phyloP scores from a whole-genome alignment of 2,329 filamentous ascomycete genomes.

The Xylariaceae sp. region DNA sequence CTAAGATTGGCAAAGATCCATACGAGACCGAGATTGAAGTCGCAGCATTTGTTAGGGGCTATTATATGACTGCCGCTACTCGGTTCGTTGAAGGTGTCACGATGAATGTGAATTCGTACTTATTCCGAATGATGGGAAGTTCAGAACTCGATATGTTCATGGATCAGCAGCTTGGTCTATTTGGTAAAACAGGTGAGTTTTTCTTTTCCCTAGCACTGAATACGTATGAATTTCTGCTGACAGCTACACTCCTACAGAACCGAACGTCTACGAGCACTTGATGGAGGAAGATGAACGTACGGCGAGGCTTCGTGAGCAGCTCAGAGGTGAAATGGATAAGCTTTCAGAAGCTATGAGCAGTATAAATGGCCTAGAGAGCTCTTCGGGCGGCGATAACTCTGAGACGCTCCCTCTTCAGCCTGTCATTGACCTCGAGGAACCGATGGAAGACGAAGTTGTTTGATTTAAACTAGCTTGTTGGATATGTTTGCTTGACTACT shows the following conservation, averaged over 20 bases:
- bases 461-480: conserved; percentile 4
- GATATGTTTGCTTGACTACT: neutral
- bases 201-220: neutral
- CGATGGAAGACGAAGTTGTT: conserved; percentile 30
- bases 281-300: conserved; percentile 58
- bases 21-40: conserved; percentile 67
- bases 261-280: conserved; percentile 49
- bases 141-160: conserved; percentile 36
- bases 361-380: conserved; percentile 52
- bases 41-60: conserved; percentile 68
- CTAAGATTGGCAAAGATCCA: conserved; percentile 61
- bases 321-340: conserved; percentile 54
- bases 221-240: neutral
- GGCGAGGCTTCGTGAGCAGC: conserved; percentile 48
- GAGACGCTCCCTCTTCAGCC: conserved; percentile 13
- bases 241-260: conserved; percentile 25
- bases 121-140: conserved; percentile 39
- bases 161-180: conserved; percentile 38
- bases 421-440: conserved; percentile 24
- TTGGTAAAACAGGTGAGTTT: conserved; percentile 37
- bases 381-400: conserved; percentile 33
- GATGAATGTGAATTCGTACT: conserved; percentile 41
- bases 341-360: conserved; percentile 54
- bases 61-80: conserved; percentile 71
- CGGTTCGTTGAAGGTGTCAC: conserved; percentile 66